Evolutionary conservation across 768 basidiomycete genomes (phyloP), one percentile per base, ranked within the genome.

Genomic region (Phaffia australis): DNA sequence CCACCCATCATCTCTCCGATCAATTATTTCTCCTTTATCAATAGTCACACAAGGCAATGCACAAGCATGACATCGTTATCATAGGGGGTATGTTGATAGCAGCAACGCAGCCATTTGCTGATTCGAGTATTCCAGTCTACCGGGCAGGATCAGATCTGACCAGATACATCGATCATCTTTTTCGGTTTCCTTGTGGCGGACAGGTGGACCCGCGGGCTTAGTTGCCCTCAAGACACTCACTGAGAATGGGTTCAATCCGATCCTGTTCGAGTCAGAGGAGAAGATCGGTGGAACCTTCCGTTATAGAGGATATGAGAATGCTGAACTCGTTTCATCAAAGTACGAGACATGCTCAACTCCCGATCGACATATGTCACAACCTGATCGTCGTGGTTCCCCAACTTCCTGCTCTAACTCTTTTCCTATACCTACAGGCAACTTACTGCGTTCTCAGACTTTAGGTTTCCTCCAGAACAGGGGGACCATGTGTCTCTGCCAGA

Each of bases 281-380:
- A 77, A 78, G 57, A 77, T 83, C 60, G 82, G 82, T 1, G 82
- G 82, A 11, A 83, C 82, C 0, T 83, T 83, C 71, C 70, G 76
- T 60, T 81, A 80, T 67, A 75, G 81, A 6, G 77, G 79, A 8
- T 82, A 82, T 68, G 72, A 83, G 81, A 79, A 81, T 61, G 78
- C 80, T 16, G 77, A 75, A 23, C 74, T 83, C 27, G 82, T 83
- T n/a, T 16, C 73, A 0, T 67, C 66, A 21, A 67, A 67, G 54
- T 58, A 48, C n/a, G 42, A 47, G 23, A n/a, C 14, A 35, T 21
- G 25, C 49, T 19, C 30, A 23, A 3, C 23, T 42, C 11, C 11
- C 35, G 35, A 42, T 42, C 35, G 35, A 6, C n/a, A 29, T 50
- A 47, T 5, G 4, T 21, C 9, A 2, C 8, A 7, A 3, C 21